phyloP scores from a whole-genome alignment of 768 basidiomycete genomes.

The Amanita fuliginea region DNA sequence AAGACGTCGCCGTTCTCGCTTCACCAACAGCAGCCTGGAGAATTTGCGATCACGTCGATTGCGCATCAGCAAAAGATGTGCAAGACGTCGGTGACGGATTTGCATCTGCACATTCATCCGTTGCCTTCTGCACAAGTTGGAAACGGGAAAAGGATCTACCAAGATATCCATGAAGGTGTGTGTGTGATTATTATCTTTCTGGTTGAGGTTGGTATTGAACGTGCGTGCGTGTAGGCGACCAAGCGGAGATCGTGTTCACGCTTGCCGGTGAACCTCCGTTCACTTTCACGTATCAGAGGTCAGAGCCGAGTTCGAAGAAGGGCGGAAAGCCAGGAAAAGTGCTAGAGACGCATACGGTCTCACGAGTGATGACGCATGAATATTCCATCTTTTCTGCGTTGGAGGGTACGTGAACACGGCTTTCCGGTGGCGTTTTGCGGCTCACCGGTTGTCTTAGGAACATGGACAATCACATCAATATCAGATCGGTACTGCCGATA shows the following conservation, averaged over 20 bases:
- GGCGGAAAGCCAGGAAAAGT: constrained; percentile 64
- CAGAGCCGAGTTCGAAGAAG: constrained; percentile 59
- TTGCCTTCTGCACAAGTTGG: constrained; percentile 86
- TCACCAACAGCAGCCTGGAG: constrained; percentile 69
- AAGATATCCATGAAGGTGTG: constrained; percentile 85
- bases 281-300: constrained; percentile 88
- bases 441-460: constrained; percentile 35
- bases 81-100: constrained; percentile 68
- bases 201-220: not conserved
- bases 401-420: constrained; percentile 48
- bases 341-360: constrained; percentile 88
- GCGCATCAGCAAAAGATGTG: constrained; percentile 92
- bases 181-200: constrained; percentile 1
- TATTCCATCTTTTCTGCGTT: constrained; percentile 90
- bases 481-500: constrained; percentile 87
- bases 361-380: constrained; percentile 57
- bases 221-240: constrained; percentile 46
- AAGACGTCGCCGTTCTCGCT: constrained; percentile 81
- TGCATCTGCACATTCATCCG: constrained; percentile 64
- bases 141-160: constrained; percentile 69
- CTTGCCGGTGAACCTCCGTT: constrained; percentile 91
- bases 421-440: not conserved
- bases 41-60: constrained; percentile 79
- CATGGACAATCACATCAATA: constrained; percentile 89
- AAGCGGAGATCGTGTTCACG: constrained; percentile 89